Evolutionary conservation across 1,139 yeast species (phyloP).

Genomic region (Zygosaccharomyces pseudobailii): DNA sequence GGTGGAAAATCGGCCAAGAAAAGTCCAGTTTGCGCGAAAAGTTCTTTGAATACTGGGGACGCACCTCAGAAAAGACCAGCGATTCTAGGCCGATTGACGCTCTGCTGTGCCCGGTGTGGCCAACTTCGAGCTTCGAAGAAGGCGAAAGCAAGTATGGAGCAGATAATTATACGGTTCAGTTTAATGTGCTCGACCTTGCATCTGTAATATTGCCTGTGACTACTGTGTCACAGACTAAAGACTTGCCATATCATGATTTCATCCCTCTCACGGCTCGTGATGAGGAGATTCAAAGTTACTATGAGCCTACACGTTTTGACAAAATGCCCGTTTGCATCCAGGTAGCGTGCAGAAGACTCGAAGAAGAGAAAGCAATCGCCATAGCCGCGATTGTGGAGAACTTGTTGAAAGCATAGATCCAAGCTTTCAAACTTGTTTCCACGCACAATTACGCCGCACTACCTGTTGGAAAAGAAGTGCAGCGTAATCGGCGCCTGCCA

Average conservation of each 20-base stretch:
- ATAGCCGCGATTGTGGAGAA: slow-evolving; percentile 28
- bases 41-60: slow-evolving; percentile 40
- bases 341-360: slow-evolving; percentile 51
- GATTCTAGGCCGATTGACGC: slow-evolving; percentile 47
- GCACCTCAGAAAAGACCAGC: slow-evolving; percentile 34
- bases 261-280: slow-evolving; percentile 39
- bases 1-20: slow-evolving; percentile 43
- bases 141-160: slow-evolving; percentile 22
- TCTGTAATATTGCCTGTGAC: slow-evolving; percentile 59
- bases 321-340: slow-evolving; percentile 68
- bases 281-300: slow-evolving; percentile 39
- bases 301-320: slow-evolving; percentile 52
- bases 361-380: slow-evolving; percentile 57
- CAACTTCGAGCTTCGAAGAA: slow-evolving; percentile 43
- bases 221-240: slow-evolving; percentile 46
- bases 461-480: too few relatives aligned
- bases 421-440: too few relatives aligned
- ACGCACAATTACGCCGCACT: too few relatives aligned
- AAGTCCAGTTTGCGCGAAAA: slow-evolving; percentile 36
- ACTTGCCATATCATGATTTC: slow-evolving; percentile 35
- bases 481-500: too few relatives aligned
- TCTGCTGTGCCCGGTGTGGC: slow-evolving; percentile 47
- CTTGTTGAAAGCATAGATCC: neutral
- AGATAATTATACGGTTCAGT: slow-evolving; percentile 49
- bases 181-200: slow-evolving; percentile 55